Base-by-base conservation (phyloP, 2,329 filamentous ascomycete genomes). In the Escovopsis sp. region DNA sequence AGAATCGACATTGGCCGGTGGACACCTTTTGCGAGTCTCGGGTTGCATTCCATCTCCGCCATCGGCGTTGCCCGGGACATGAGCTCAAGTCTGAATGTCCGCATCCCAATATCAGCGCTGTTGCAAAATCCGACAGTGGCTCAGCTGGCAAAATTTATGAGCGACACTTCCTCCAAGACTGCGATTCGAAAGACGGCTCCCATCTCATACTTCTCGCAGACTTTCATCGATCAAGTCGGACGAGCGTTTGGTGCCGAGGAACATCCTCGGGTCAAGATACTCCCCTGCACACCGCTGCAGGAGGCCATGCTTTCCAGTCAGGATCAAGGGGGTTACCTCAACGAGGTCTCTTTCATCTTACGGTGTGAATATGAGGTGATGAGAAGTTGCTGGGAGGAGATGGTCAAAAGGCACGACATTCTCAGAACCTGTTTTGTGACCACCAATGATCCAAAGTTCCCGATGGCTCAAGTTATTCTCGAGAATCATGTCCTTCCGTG, bases 251-350 rank as follows among this genome's bases (percentile, higher is more conserved):
- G 15, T 5, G 21, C 39, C 4, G 40, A 52, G 2, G 52, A 53
- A 0, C 50, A 53, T 4, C 31, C 44, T 0, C 59, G 80, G 3
- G 55, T 68, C 21, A 62, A 60, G 2, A 63, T 93, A 8, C 57
- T 87, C 5, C 86, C 86, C 1, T 94, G 87, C 50, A 92, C 85
- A 2, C 81, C 86, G 1, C 60, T 94, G 0, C 87, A 94, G 52
- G 81, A 92, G 58, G 80, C 79, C 1, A 94, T 94, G 85, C 62
- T 94, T 1, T 70, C 72, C n/a, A n/a, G n/a, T 8, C 46, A 61
- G 41, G 55, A 55, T 2, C 52, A 59, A 10, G 56, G 57, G 2
- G 64, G 74, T 2, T 94, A 94, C 50, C 74, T 70, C 47, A 94
- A 93, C 50, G 71, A 70, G 33, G 72, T 83, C 37, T 54, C 78